phyloP scores from a whole-genome alignment of 441 rosid species.

The Erysimum cheiri region DNA sequence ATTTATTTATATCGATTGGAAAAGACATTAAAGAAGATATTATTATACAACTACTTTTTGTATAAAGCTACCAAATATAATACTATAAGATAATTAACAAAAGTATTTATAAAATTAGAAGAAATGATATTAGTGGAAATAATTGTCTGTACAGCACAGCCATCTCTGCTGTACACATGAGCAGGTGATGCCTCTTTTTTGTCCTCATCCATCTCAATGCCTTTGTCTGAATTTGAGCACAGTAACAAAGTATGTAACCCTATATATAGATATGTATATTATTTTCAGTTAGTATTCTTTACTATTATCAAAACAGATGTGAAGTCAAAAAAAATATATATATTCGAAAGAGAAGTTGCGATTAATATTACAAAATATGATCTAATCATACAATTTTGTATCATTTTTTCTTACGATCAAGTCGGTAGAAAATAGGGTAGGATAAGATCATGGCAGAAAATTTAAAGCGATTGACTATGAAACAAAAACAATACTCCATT shows the following conservation, averaged over 20 bases:
- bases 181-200: constrained; percentile 39
- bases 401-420: background rate
- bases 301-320: constrained; percentile 3
- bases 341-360: background rate
- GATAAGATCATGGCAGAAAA: background rate
- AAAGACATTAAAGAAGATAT: constrained; percentile 10
- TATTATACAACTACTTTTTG: background rate
- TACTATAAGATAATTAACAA: constrained; percentile 5
- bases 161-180: constrained; percentile 52
- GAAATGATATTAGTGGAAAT: constrained; percentile 37
- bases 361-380: constrained; percentile 16
- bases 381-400: constrained; percentile 11
- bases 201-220: constrained; percentile 42
- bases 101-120: constrained; percentile 9
- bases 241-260: background rate
- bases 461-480: constrained; percentile 20
- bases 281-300: background rate
- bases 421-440: background rate
- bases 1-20: constrained; percentile 11
- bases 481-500: constrained; percentile 7
- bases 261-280: background rate
- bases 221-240: constrained; percentile 28
- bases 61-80: constrained; percentile 29
- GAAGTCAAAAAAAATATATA: background rate
- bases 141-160: constrained; percentile 39